Evolutionary conservation across 305 asterid species (phyloP), one percentile per base, ranked within the genome.

Genomic region (Plantago rigida): DNA sequence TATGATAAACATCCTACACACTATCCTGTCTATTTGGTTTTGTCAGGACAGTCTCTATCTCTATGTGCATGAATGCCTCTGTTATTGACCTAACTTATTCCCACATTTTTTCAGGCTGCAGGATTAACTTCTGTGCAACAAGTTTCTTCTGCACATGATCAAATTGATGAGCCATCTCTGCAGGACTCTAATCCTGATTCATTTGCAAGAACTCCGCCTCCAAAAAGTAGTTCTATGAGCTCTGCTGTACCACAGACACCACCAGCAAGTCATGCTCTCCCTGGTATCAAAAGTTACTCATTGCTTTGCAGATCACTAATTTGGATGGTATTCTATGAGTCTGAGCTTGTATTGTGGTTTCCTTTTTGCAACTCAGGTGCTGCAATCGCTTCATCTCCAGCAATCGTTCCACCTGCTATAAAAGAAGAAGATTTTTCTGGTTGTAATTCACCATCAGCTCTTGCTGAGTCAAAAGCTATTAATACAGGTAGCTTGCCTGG

Each of bases 371-470:
- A 63, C 63, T 59, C 74, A 81, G 89, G 82, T 77, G 78, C 67
- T 70, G 56, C 76, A 12, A 63, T 74, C 69, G 74, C 79, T 50
- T 73, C 82, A 50, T 79, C 96, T 72, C 83, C 95, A 29, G 61
- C 70, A 51, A 66, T 75, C 59, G 55, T 66, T 60, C 70, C 93
- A 59, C 76, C 56, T 81, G 66, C 80, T 60, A 66, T 76, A 14
- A 84, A 85, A 74, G 99, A 85, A 62, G 99, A 89, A 75, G 97
- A 85, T 78, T 36, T 36, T 36, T 74, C 95, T 68, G 77, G 75
- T 47, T 86, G 68, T 51, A 93, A 85, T 71, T 65, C 91, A 71
- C 83, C 94, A 50, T 87, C 93, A 49, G 77, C 44, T 8, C 44
- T 8, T 36, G 11, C 44, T 36, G 44, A 36, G 10, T 36, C 6